Conservation (phyloP, 495 filamentous ascomycete genomes). For the Lineolata rhizophorae region DNA sequence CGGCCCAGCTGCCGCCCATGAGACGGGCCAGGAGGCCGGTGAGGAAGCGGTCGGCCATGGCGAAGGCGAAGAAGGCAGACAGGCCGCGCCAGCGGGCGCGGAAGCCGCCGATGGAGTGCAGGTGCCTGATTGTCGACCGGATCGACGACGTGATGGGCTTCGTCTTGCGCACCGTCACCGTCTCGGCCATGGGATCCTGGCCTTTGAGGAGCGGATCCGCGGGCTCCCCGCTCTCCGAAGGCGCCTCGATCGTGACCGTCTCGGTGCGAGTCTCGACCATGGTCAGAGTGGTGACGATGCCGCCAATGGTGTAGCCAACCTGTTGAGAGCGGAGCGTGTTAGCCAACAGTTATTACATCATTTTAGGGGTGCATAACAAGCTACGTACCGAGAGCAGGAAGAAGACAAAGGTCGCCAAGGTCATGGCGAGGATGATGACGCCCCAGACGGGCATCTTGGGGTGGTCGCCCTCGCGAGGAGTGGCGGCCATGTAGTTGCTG, state of each 20-base stretch:
- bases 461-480: background rate
- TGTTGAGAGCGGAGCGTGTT: slow-evolving; percentile 5
- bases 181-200: slow-evolving; percentile 8
- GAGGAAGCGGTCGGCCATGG: slow-evolving; percentile 13
- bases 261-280: slow-evolving; percentile 39
- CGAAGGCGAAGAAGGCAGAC: slow-evolving; percentile 20
- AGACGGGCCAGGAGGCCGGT: no score
- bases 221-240: slow-evolving; percentile 13
- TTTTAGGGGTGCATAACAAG: background rate
- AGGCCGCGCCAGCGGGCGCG: slow-evolving; percentile 37
- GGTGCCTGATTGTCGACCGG: slow-evolving; percentile 31
- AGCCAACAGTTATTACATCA: background rate
- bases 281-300: slow-evolving; percentile 35
- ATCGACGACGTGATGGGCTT: slow-evolving; percentile 38
- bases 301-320: slow-evolving; percentile 34
- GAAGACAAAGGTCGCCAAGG: background rate
- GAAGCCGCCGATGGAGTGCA: slow-evolving; percentile 30
- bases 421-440: background rate
- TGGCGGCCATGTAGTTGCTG: no score
- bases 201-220: slow-evolving; percentile 13
- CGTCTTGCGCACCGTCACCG: slow-evolving; percentile 19
- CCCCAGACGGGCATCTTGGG: background rate
- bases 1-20: no score
- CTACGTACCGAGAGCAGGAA: background rate
- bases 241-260: slow-evolving; percentile 25